A percentile compares a stretch with the other conserved stretches of the same genome.
phyloP scores from a whole-genome alignment of 768 basidiomycete genomes.

The Russula compacta region DNA sequence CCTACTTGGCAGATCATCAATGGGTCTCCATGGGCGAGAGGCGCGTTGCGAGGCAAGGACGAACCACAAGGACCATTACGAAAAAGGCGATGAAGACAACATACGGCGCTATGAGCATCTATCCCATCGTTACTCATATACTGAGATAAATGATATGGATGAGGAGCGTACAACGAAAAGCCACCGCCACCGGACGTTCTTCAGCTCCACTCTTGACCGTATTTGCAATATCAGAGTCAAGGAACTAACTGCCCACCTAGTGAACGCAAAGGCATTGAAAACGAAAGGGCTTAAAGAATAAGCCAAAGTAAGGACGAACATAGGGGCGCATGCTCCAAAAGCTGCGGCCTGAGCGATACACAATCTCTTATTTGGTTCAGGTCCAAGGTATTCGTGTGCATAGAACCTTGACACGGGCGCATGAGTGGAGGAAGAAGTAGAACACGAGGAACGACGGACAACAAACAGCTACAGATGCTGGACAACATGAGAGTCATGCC shows the following conservation, averaged over 20 bases:
- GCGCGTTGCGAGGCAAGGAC: not conserved
- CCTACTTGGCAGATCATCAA: not conserved
- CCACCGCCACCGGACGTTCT: not conserved
- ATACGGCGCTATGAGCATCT: slow-evolving; percentile 8
- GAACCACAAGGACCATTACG: not conserved
- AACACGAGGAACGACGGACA: not conserved
- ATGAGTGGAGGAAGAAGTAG: not conserved
- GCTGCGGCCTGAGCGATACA: slow-evolving; percentile 11
- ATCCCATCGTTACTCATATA: not conserved
- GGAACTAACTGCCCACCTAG: slow-evolving; percentile 1
- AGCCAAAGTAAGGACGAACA: not conserved
- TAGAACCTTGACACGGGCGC: slow-evolving; percentile 2
- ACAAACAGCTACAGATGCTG: not conserved
- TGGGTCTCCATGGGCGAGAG: not conserved
- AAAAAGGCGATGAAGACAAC: not conserved
- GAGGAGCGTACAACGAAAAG: not conserved
- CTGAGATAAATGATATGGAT: not conserved
- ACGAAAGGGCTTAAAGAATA: not conserved
- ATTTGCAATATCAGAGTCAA: slow-evolving; percentile 4
- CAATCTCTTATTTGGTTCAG: slow-evolving; percentile 2
- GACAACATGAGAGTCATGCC: not conserved
- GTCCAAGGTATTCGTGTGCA: slow-evolving; percentile 7
- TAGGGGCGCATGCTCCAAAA: slow-evolving; percentile 6
- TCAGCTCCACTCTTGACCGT: slow-evolving; percentile 1
- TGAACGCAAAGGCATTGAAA: not conserved